Evolutionary conservation across 139 green algal species (phyloP), one percentile per base, ranked within the genome.

Genomic region (Volvox africanus): DNA sequence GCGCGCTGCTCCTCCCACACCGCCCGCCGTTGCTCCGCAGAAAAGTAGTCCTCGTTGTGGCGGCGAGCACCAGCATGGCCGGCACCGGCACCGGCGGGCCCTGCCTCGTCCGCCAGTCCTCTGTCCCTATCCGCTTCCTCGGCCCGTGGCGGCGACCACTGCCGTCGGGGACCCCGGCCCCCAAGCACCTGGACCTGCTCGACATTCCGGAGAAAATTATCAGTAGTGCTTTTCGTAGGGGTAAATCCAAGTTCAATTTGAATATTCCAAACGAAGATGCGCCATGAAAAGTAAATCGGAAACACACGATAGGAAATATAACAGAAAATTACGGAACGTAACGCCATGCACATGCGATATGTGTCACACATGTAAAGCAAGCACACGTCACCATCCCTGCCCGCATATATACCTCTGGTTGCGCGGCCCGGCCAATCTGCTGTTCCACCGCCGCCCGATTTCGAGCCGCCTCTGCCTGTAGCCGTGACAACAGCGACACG

Each of bases 1-100:
- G 87, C 92, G 14, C 86, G 76, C 88, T 93, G 89, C 67, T 96
- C 95, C 86, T 95, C 93, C 89, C 91, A 96, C 6, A 96, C 90
- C 55, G 94, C 91, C 32, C 94, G 91, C 92, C 85, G 85, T 44
- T 89, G 85, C 85, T 89, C 85, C 18, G 71, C 85, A 2, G 71
- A 76, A 26, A 89, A n/a, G 12, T 35, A 36, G 73, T 89, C 85
- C n/a, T 75, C 85, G 17, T 21, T 26, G n/a, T 55, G 71, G n/a
- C 85, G 55, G 20, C 37, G 36, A 0, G 68, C 68, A 0, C 17
- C 84, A 17, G 68, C 84, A 17, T 44, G 26, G 20, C 68, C 36
- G 68, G 62, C 33, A 3, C 37, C 37, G 11, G 26, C n/a, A 2
- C 85, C 37, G 13, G 37, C 14, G n/a, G 78, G 22, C 1, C 76